These are phyloP conservation scores for Trametes elegans DNA, from an alignment of 768 basidiomycete species.

Conservation along the genomic window DNA sequence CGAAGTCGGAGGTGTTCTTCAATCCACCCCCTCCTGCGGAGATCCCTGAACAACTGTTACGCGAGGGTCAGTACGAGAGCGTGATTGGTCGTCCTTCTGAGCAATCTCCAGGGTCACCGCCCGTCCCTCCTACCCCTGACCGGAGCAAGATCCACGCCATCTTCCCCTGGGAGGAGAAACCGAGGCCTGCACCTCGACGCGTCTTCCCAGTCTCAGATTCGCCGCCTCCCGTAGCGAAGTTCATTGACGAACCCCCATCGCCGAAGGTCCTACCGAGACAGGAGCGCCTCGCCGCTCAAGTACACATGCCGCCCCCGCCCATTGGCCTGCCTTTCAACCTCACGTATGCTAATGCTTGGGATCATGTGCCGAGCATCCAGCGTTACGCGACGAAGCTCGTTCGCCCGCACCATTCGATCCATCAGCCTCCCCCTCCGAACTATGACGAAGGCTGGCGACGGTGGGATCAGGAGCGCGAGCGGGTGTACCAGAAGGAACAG, in stretches of 20 bases:
- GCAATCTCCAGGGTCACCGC: conserved; percentile 27
- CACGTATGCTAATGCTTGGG: conserved; percentile 82
- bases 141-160: conserved; percentile 67
- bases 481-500: conserved; percentile 51
- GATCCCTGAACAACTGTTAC: conserved; percentile 66
- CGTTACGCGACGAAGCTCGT: conserved; percentile 65
- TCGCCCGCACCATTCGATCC: conserved; percentile 41
- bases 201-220: conserved; percentile 69
- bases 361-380: conserved; percentile 75
- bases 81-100: conserved; percentile 47
- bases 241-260: conserved; percentile 23
- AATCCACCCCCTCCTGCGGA: conserved; percentile 54
- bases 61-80: conserved; percentile 71
- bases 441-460: conserved; percentile 33
- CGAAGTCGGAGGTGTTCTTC: conserved; percentile 55
- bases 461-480: conserved; percentile 34
- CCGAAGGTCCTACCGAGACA: conserved; percentile 26
- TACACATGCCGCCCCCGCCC: conserved; percentile 29
- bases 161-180: conserved; percentile 95
- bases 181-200: conserved; percentile 62
- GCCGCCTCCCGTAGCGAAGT: conserved; percentile 40
- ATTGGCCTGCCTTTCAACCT: conserved; percentile 55
- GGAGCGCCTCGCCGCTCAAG: not conserved
- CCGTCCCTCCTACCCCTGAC: conserved; percentile 59
- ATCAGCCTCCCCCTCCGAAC: conserved; percentile 51